Conservation (phyloP, 306 rosid genomes). For the Vicia sativa region DNA sequence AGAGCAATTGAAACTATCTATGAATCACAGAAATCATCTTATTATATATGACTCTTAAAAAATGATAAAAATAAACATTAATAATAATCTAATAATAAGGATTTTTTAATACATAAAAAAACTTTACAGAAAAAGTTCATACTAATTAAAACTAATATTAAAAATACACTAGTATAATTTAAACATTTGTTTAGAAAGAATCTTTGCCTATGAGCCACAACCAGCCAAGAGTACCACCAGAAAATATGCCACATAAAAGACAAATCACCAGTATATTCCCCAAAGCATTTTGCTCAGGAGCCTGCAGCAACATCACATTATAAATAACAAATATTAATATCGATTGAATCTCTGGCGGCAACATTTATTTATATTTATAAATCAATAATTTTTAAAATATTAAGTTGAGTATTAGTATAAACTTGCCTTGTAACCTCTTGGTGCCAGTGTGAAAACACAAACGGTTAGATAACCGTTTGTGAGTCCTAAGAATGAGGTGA, state of each 20-base stretch:
- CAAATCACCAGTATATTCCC: conserved; percentile 75
- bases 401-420: neutral
- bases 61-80: too few species aligned
- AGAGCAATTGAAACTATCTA: too few species aligned
- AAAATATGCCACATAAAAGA: conserved; percentile 58
- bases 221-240: conserved; percentile 83
- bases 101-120: neutral
- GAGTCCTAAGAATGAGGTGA: conserved; percentile 66
- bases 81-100: neutral
- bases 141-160: neutral
- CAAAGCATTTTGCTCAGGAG: conserved; percentile 94
- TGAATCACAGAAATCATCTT: too few species aligned
- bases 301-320: conserved; percentile 45
- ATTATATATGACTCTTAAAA: too few species aligned
- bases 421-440: conserved; percentile 74
- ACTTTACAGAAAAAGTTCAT: neutral
- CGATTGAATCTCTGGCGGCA: neutral
- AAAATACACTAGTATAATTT: neutral
- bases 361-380: neutral
- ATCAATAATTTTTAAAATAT: neutral
- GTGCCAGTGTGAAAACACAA: conserved; percentile 75
- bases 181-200: conserved; percentile 24
- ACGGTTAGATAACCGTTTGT: conserved; percentile 85
- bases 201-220: conserved; percentile 77
- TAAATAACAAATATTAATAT: too few species aligned